A percentile compares a stretch with the other conserved stretches of the same genome.
phyloP scores from a whole-genome alignment of 495 filamentous ascomycete species.

The Daldinia decipiens region DNA sequence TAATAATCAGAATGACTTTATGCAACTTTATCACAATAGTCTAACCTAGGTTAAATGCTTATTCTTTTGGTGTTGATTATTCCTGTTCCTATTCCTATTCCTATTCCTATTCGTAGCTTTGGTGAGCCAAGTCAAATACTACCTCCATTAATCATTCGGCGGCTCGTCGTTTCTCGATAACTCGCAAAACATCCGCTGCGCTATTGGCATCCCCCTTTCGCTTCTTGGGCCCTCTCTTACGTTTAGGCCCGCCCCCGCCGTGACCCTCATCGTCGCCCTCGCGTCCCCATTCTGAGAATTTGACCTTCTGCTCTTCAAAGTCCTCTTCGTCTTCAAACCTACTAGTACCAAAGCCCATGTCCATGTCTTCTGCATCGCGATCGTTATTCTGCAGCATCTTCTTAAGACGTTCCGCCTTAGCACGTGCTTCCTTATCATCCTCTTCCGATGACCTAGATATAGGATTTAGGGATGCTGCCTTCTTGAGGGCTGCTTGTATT shows the following conservation, averaged over 20 bases:
- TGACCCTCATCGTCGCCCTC: constrained; percentile 64
- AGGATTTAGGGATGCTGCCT: constrained; percentile 78
- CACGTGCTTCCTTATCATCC: constrained; percentile 53
- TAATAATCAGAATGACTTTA: too few relatives aligned
- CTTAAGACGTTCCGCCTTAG: constrained; percentile 71
- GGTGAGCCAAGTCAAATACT: not conserved
- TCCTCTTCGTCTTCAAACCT: constrained; percentile 85
- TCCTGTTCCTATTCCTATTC: too few relatives aligned
- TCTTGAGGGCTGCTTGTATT: constrained; percentile 84
- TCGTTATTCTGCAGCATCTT: constrained; percentile 80
- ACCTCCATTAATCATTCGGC: constrained; percentile 19
- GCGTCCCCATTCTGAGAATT: constrained; percentile 72
- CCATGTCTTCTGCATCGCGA: constrained; percentile 90
- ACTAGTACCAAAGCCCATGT: constrained; percentile 90
- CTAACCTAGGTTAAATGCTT: too few relatives aligned
- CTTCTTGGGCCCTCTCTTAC: constrained; percentile 87
- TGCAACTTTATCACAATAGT: not conserved
- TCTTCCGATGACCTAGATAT: constrained; percentile 57
- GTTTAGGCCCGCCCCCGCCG: constrained; percentile 63
- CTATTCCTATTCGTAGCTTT: not conserved
- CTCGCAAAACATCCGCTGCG: constrained; percentile 80
- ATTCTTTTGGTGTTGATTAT: not conserved
- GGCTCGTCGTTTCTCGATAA: constrained; percentile 71
- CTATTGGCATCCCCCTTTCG: constrained; percentile 85
- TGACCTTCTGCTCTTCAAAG: constrained; percentile 65